phyloP scores from a whole-genome alignment of 805 yeast genomes.

The Teunomyces pallodes region DNA sequence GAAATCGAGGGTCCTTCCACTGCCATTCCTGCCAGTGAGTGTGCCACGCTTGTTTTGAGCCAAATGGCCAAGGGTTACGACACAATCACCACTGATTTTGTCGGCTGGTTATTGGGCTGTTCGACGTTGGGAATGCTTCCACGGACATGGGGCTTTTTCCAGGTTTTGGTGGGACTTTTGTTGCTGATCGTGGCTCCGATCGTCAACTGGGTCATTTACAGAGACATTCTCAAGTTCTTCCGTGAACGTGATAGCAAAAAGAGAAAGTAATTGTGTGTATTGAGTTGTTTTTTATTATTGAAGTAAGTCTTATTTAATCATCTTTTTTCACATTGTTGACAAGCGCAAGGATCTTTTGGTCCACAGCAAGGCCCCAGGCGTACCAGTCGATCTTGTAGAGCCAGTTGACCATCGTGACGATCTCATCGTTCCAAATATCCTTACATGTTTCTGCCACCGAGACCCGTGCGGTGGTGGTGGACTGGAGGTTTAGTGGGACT shows the following conservation, averaged over 20 bases:
- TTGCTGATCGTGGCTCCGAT: constrained; percentile 52
- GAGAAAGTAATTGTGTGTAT: constrained; percentile 1
- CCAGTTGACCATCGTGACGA: constrained; percentile 62
- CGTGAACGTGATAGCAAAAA: constrained; percentile 15
- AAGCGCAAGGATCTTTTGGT: constrained; percentile 28
- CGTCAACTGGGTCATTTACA: constrained; percentile 46
- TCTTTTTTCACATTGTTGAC: constrained; percentile 21
- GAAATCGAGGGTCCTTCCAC: constrained; percentile 80
- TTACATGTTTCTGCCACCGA: constrained; percentile 57
- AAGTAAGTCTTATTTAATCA: not conserved
- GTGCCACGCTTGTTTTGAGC: constrained; percentile 59
- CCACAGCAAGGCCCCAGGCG: constrained; percentile 35
- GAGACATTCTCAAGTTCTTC: constrained; percentile 53
- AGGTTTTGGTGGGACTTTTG: constrained; percentile 33
- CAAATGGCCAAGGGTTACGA: constrained; percentile 64
- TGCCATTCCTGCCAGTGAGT: constrained; percentile 64
- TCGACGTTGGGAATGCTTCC: constrained; percentile 71
- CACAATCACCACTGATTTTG: constrained; percentile 74
- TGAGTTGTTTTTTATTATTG: too few relatives aligned
- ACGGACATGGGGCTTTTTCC: constrained; percentile 52
- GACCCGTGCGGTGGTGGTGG: constrained; percentile 29
- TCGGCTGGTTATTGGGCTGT: constrained; percentile 78
- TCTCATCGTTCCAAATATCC: constrained; percentile 79
- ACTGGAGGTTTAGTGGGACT: constrained; percentile 19
- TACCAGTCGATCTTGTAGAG: constrained; percentile 54